Evolutionary conservation across 2,329 filamentous ascomycete species (phyloP), one percentile per base, ranked within the genome.

Genomic region (Pseudocercospora fuligena): DNA sequence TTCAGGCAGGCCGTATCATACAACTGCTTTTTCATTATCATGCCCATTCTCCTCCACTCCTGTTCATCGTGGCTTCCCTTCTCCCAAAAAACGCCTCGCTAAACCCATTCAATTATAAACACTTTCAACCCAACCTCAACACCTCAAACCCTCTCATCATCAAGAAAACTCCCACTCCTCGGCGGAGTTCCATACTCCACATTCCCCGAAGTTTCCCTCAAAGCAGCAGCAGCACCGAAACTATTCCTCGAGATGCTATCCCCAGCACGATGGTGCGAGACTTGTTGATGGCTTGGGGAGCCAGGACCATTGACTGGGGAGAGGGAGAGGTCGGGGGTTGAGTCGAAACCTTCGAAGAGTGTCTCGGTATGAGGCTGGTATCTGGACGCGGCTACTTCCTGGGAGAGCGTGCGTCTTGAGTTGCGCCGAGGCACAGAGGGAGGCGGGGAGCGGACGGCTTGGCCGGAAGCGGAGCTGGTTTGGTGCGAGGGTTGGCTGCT

Each of bases 181-280:
- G 66, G 61, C 61, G 68, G 60, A 14, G 66, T 56, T 14, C 68
- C 61, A 61, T 65, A 66, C 62, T 69, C 68, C 9, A 67, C 64
- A 47, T 64, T 66, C 3, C 61, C 65, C 23, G 57, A 46, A 21
- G 61, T 65, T 8, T 69, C 73, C 36, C 70, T 61, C 68, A 74
- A 40, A 7, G 72, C 73, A 33, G 71, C 74, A 31, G 66, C 71
- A 12, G 73, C 74, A 8, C 75, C 75, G 53, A 76, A 68, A 46
- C 64, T 70, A 51, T 77, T 77, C 27, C 73, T 66, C 3, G 69
- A 72, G 63, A 77, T 75, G 53, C 74, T 75, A 59, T 77, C 75
- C 11, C 63, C 73, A 5, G 75, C 75, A 11, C 73, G 69, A 54
- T 72, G 73, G 31, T 74, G 73, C n/a, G 60, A 66, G 54, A 71